These are phyloP conservation scores for Pichiaceae sp. DNA, from an alignment of 1,139 yeast species.

Conservation along the genomic window DNA sequence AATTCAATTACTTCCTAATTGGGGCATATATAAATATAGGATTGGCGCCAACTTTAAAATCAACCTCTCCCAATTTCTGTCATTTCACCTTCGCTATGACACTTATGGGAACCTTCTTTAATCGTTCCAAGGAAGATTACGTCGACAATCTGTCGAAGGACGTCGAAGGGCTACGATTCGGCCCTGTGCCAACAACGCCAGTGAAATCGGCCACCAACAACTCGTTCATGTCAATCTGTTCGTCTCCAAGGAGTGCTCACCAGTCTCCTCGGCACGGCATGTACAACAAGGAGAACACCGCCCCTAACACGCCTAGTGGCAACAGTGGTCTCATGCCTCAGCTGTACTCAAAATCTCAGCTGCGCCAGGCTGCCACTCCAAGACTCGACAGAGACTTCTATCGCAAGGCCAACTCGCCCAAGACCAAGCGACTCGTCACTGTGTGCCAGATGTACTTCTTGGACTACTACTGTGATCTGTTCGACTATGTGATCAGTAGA, in stretches of 20 bases:
- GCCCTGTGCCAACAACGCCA: constrained; percentile 18
- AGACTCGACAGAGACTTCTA: constrained; percentile 44
- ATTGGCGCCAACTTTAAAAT: no score
- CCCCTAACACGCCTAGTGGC: constrained; percentile 19
- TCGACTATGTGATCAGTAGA: constrained; percentile 84
- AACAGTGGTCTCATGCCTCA: constrained; percentile 4
- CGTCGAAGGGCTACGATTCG: constrained; percentile 23
- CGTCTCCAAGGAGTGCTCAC: constrained; percentile 21
- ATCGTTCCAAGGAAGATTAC: constrained; percentile 16
- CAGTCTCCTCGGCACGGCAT: constrained; percentile 10
- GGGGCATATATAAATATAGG: no score
- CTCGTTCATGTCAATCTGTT: constrained; percentile 22
- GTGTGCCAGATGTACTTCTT: constrained; percentile 75
- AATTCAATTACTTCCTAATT: no score
- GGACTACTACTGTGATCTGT: constrained; percentile 93
- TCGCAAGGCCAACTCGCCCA: constrained; percentile 57
- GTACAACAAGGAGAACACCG: constrained; percentile 29
- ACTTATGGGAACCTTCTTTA: constrained; percentile 22
- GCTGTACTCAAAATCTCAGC: constrained; percentile 9
- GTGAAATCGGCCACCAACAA: constrained; percentile 9
- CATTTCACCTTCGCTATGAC: constrained; percentile 11
- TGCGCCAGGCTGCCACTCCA: constrained; percentile 4
- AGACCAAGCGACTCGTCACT: constrained; percentile 79
- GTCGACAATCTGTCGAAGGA: constrained; percentile 24
- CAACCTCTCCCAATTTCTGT: neutral